Evolutionary conservation across 306 rosid species (phyloP).

Genomic region (Fragaria vesca): DNA sequence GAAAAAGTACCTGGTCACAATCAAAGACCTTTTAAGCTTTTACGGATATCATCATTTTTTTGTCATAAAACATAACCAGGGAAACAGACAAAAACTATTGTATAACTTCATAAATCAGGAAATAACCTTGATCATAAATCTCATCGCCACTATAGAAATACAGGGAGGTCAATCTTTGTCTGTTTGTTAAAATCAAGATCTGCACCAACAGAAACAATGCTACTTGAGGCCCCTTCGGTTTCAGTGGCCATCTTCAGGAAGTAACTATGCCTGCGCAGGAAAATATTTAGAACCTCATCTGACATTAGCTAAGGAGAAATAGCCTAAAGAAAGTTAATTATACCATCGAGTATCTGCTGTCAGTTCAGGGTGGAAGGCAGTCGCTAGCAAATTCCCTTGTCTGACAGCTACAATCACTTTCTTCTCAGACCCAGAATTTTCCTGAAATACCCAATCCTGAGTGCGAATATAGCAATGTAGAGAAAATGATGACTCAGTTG

Average conservation of each 20-base stretch:
- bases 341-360: slow-evolving; percentile 96
- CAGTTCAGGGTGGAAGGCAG: slow-evolving; percentile 98
- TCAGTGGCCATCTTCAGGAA: slow-evolving; percentile 69
- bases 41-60: background rate
- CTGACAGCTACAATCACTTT: slow-evolving; percentile 90
- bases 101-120: background rate
- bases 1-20: slow-evolving; percentile 1
- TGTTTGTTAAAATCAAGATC: slow-evolving; percentile 29
- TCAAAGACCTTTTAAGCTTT: background rate
- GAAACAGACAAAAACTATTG: background rate
- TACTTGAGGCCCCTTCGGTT: slow-evolving; percentile 58
- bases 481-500: background rate
- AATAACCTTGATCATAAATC: background rate
- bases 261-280: slow-evolving; percentile 87
- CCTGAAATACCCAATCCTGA: slow-evolving; percentile 49
- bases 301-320: background rate
- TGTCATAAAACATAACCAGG: background rate
- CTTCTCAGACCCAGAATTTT: slow-evolving; percentile 37
- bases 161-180: slow-evolving; percentile 61
- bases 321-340: slow-evolving; percentile 1
- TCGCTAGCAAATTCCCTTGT: slow-evolving; percentile 80
- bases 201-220: slow-evolving; percentile 37
- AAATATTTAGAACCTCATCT: slow-evolving; percentile 29
- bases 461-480: slow-evolving; percentile 3
- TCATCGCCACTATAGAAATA: slow-evolving; percentile 46